Base-by-base conservation (phyloP, 1,284 basidiomycete genomes). In the Phlebopus sp. region DNA sequence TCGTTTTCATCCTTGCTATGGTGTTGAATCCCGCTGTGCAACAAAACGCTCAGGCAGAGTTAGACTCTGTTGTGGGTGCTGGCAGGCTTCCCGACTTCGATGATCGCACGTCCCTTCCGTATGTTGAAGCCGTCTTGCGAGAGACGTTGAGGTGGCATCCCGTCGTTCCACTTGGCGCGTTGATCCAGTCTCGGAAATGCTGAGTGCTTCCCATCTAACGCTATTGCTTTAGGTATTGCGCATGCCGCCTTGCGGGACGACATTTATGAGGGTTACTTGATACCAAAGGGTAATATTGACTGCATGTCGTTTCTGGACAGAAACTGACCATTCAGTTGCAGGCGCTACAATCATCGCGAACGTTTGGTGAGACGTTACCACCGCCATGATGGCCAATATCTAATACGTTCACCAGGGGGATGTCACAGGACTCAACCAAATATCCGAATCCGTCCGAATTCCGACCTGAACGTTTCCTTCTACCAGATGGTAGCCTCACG, bases 1-100 rank as follows among this genome's bases (percentile, higher is more conserved):
- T 70, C 34, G 59, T 57, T 3, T 72, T 71, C 54, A 63, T 73
- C 11, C 49, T 60, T 21, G 57, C 55, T 0, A 60, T 63, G 55
- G 38, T 55, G 2, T 35, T 58, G 9, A 47, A 59, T 32, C 57
- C 59, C 2, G 52, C 55, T 19, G 51, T 57, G 17, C 57, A 58
- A 46, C 36, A 40, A n/a, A 46, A 51, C 14, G 60, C 56, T 2
- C 55, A 62, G 29, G 46, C 44, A 2, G 59, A 60, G 29, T 38
- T 63, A 23, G 55, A 58, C 39, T 31, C 35, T 3, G 55, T 63
- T 3, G 47, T 62, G 5, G 59, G 57, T n/a, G 5, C 17, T 13
- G 44, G 49, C 11, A 44, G 55, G 19, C 45, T 60, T 15, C 61
- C 60, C 1, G 42, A 42, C 34, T 57, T 58, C 37, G 50, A 39